Percentiles rank a stretch among this genome's conserved stretches.
These are phyloP conservation scores for Fonsecaea multimorphosa DNA, from an alignment of 2,329 filamentous ascomycete species.

Conservation along the genomic window DNA sequence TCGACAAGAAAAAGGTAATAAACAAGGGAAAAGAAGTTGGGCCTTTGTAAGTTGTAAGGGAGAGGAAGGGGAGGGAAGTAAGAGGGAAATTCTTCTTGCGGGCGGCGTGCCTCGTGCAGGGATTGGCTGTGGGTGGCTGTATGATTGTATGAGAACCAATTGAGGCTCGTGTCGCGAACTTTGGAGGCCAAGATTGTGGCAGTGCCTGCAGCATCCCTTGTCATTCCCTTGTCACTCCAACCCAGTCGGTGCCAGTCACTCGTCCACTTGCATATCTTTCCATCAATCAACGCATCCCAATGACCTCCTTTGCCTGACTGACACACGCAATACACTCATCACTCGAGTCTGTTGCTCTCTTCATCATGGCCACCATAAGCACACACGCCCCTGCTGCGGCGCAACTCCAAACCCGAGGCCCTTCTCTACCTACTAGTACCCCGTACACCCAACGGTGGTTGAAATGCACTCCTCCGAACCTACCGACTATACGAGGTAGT, in stretches of 20 bases:
- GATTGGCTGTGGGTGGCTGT: not conserved
- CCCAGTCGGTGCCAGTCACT: too few species aligned
- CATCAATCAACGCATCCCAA: slow-evolving; percentile 7
- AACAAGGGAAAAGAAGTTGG: slow-evolving; percentile 14
- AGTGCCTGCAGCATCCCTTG: slow-evolving; percentile 23
- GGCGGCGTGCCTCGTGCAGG: not conserved
- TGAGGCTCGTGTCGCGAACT: not conserved
- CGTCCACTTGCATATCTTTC: not conserved
- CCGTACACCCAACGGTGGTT: too few species aligned
- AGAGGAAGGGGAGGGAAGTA: not conserved
- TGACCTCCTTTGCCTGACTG: not conserved
- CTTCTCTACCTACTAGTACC: too few species aligned
- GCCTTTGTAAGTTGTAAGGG: slow-evolving; percentile 12
- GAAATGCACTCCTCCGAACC: too few species aligned
- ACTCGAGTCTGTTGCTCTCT: not conserved
- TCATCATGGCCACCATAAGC: slow-evolving; percentile 3
- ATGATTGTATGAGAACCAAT: slow-evolving; percentile 14
- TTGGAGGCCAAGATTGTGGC: slow-evolving; percentile 22
- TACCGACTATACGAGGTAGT: too few species aligned
- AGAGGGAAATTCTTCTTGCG: slow-evolving; percentile 7
- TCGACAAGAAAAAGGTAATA: not conserved
- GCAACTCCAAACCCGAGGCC: too few species aligned
- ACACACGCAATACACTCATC: slow-evolving; percentile 4
- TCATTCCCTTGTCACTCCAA: too few species aligned
- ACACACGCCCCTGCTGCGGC: slow-evolving; percentile 5